Percentiles rank a stretch among this genome's conserved stretches.
Conservation (phyloP, 1,284 basidiomycete species). For the Leccinum huronense region DNA sequence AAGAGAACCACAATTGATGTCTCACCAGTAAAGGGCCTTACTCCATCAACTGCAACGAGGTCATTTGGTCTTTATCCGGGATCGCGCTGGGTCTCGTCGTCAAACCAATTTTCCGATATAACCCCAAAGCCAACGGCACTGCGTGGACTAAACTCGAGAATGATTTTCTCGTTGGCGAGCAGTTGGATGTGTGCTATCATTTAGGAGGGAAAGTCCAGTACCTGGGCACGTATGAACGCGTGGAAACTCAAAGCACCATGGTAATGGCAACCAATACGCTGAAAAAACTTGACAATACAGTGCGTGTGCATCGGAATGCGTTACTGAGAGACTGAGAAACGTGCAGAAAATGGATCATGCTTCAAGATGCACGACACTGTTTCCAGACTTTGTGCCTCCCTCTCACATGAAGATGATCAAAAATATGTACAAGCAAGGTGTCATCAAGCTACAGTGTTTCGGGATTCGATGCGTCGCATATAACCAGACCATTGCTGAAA, state of each 20-base stretch:
- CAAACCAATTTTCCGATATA: constrained; percentile 29
- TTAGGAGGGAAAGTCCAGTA: constrained; percentile 13
- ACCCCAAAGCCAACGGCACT: constrained; percentile 22
- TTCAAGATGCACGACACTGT: constrained; percentile 21
- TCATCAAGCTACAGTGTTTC: constrained; percentile 33
- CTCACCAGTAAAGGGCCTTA: constrained; percentile 15
- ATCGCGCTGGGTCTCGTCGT: constrained; percentile 27
- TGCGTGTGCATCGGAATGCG: constrained; percentile 5
- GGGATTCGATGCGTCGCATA: constrained; percentile 26
- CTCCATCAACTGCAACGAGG: constrained; percentile 16
- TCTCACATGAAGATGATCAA: constrained; percentile 29
- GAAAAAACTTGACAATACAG: constrained; percentile 13
- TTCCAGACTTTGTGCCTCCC: constrained; percentile 28
- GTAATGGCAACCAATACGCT: constrained; percentile 17
- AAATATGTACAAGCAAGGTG: constrained; percentile 30
- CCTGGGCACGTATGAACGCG: constrained; percentile 32
- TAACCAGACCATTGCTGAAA: constrained; percentile 19
- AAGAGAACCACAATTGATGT: neutral
- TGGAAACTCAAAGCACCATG: constrained; percentile 14
- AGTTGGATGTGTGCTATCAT: constrained; percentile 25
- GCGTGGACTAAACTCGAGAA: constrained; percentile 19
- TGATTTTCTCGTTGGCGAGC: constrained; percentile 17
- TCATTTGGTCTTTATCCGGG: constrained; percentile 28
- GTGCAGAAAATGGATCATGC: constrained; percentile 20
- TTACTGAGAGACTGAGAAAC: constrained; percentile 5